Conservation (phyloP, 2,329 filamentous ascomycete genomes). For the Pleoardoris graminearum region DNA sequence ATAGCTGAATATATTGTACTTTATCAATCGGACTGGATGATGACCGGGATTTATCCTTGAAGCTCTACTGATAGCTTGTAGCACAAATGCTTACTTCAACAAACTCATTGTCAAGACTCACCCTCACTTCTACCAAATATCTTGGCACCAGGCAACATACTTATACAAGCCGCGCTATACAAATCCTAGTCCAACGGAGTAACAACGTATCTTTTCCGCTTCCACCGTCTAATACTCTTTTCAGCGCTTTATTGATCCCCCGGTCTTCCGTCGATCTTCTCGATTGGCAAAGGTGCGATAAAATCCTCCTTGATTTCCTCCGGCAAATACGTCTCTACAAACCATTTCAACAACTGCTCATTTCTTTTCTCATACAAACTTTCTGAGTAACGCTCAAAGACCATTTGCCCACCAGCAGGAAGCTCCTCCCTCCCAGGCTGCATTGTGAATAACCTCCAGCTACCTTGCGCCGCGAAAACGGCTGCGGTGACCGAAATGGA, state of each 20-base stretch:
- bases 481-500: constrained; percentile 16
- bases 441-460: constrained; percentile 16
- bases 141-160: too few relatives aligned
- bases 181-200: constrained; percentile 7
- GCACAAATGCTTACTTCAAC: too few relatives aligned
- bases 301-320: constrained; percentile 12
- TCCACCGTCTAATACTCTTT: constrained; percentile 20
- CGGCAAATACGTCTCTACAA: constrained; percentile 20
- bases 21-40: too few relatives aligned
- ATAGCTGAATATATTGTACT: too few relatives aligned
- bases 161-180: neutral
- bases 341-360: constrained; percentile 15
- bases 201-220: constrained; percentile 23
- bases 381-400: constrained; percentile 19
- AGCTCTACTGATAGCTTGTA: too few relatives aligned
- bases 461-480: constrained; percentile 16
- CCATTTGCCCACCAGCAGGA: constrained; percentile 15
- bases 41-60: too few relatives aligned
- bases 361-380: constrained; percentile 13
- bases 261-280: constrained; percentile 19
- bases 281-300: constrained; percentile 15
- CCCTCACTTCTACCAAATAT: too few relatives aligned
- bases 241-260: constrained; percentile 14
- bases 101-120: too few relatives aligned
- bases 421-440: constrained; percentile 4